Conservation (phyloP, 2,329 filamentous ascomycete genomes). For the Verticillium nubilum region DNA sequence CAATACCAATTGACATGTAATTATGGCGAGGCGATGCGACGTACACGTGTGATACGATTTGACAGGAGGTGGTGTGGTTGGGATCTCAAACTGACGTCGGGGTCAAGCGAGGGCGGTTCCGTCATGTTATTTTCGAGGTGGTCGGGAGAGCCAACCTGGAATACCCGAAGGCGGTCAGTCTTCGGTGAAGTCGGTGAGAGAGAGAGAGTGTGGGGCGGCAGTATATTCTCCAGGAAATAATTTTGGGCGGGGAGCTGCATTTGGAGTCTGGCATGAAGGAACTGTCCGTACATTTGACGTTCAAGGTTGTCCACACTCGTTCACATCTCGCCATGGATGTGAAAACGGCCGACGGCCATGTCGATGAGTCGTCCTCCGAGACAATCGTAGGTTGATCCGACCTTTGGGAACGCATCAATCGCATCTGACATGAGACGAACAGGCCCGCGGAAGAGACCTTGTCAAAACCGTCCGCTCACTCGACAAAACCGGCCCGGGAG, state of each 20-base stretch:
- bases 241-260: conserved; percentile 1
- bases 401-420: not conserved
- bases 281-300: not conserved
- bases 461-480: conserved; percentile 49
- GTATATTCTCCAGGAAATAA: conserved; percentile 23
- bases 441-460: conserved; percentile 25
- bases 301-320: not conserved
- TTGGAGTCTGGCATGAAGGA: conserved; percentile 3
- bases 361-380: conserved; percentile 5
- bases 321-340: conserved; percentile 7
- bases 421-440: not conserved
- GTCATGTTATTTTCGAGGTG: conserved; percentile 16
- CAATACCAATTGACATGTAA: not conserved
- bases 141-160: conserved; percentile 27
- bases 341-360: conserved; percentile 5
- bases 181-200: conserved; percentile 14
- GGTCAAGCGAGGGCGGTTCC: not conserved
- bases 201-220: conserved; percentile 28
- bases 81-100: not conserved
- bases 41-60: not conserved
- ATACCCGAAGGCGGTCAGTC: conserved; percentile 38
- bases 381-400: conserved; percentile 3
- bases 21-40: not conserved
- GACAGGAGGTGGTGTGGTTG: not conserved
- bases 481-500: conserved; percentile 43